Evolutionary conservation across 2,329 filamentous ascomycete species (phyloP).

Genomic region (Septoria petroselini): DNA sequence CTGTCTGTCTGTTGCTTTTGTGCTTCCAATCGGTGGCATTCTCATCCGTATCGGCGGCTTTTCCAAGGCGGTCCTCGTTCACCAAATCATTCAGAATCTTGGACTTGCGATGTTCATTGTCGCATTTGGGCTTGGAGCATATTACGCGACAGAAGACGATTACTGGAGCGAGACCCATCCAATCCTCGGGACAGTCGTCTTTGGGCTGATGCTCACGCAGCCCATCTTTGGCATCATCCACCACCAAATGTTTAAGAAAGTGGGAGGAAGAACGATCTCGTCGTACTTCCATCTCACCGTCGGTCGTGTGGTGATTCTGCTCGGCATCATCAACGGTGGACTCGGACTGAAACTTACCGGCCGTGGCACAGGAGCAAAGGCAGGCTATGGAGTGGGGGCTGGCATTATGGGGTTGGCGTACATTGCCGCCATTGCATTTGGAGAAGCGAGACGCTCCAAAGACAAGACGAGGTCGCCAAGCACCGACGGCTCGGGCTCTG

Average conservation of each 20-base stretch:
- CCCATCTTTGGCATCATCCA: constrained; percentile 54
- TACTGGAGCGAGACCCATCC: constrained; percentile 49
- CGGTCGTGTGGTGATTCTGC: constrained; percentile 43
- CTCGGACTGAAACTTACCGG: constrained; percentile 52
- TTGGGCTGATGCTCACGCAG: constrained; percentile 54
- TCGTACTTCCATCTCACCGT: constrained; percentile 41
- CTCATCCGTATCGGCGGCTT: constrained; percentile 47
- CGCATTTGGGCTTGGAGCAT: constrained; percentile 52
- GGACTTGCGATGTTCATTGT: constrained; percentile 49
- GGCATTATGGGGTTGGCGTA: constrained; percentile 49
- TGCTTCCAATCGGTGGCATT: constrained; percentile 48
- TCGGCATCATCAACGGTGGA: constrained; percentile 57
- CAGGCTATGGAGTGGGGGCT: constrained; percentile 51
- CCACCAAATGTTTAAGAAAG: constrained; percentile 46
- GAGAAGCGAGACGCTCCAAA: constrained; percentile 29
- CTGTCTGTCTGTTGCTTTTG: constrained; percentile 44
- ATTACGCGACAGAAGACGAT: constrained; percentile 15
- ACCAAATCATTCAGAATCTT: constrained; percentile 50
- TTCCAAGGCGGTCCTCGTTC: constrained; percentile 44
- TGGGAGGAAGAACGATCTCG: constrained; percentile 43
- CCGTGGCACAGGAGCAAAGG: constrained; percentile 32
- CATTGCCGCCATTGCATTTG: constrained; percentile 34
- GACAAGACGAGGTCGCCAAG: constrained; percentile 4
- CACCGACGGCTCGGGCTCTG: background rate
- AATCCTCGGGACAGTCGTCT: constrained; percentile 53